Conservation (phyloP, 192 early-diverging fungal species). For the Podila clonocystis region DNA sequence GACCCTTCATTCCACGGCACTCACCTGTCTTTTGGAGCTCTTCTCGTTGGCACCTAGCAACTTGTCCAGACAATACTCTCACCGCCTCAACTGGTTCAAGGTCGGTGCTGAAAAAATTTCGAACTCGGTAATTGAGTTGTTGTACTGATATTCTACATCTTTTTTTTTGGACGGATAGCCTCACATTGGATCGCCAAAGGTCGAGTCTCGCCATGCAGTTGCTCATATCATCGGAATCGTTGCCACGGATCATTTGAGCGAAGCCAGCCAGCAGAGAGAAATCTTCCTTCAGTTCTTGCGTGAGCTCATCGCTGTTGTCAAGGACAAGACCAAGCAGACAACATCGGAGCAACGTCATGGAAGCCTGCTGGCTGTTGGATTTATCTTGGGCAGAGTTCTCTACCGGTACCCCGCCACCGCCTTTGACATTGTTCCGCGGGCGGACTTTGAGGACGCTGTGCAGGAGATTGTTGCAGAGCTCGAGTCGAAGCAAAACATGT, state of each 20-base stretch:
- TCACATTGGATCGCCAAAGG: conserved; percentile 63
- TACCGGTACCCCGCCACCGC: conserved; percentile 63
- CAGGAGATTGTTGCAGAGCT: conserved; percentile 60
- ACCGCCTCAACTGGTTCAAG: conserved; percentile 59
- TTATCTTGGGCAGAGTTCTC: conserved; percentile 66
- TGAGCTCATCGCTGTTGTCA: conserved; percentile 39
- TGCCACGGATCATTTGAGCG: conserved; percentile 63
- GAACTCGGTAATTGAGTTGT: neutral
- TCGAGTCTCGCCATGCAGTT: conserved; percentile 72
- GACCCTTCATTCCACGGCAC: conserved; percentile 67
- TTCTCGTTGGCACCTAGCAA: conserved; percentile 72
- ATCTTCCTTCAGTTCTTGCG: conserved; percentile 54
- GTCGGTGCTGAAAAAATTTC: conserved; percentile 2
- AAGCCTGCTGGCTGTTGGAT: conserved; percentile 73
- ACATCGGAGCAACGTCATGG: conserved; percentile 72
- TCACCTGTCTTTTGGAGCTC: conserved; percentile 73
- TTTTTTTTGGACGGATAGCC: conserved; percentile 51
- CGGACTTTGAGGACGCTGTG: conserved; percentile 39
- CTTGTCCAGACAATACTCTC: conserved; percentile 60
- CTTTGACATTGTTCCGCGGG: conserved; percentile 48
- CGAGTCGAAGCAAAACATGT: conserved; percentile 58
- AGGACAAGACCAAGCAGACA: conserved; percentile 61
- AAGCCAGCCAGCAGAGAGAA: conserved; percentile 23
- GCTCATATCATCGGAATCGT: conserved; percentile 81
- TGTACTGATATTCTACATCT: neutral